phyloP scores from a whole-genome alignment of 306 rosid species.

The Mucuna pruriens region DNA sequence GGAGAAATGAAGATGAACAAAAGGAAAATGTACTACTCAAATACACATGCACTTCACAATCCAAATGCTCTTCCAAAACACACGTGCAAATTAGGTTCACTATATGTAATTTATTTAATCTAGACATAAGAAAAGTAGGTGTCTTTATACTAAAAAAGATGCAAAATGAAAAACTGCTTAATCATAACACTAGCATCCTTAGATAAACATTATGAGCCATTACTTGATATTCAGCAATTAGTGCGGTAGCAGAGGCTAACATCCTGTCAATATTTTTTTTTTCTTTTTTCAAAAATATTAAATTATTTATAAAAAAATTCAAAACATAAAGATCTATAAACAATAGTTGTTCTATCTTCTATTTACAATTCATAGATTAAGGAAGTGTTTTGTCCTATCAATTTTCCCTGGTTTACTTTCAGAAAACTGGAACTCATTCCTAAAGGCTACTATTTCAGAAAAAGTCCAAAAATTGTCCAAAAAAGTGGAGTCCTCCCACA shows the following conservation, averaged over 20 bases:
- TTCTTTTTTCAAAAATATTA: not conserved
- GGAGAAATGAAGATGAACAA: not conserved
- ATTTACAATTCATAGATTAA: not conserved
- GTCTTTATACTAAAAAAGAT: not conserved
- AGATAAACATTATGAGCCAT: not conserved
- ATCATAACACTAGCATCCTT: not conserved
- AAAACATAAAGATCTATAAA: not conserved
- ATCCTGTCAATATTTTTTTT: not conserved
- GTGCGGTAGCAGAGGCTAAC: not conserved
- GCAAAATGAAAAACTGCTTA: not conserved
- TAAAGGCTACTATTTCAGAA: not conserved
- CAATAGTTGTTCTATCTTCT: not conserved
- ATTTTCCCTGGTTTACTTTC: not conserved
- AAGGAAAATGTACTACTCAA: constrained; percentile 12
- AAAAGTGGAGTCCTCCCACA: not conserved
- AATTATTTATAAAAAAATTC: not conserved
- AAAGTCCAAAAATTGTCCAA: constrained; percentile 3
- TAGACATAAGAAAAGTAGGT: constrained; percentile 2
- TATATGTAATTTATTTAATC: constrained; percentile 15
- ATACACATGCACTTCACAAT: not conserved
- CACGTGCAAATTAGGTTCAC: not conserved
- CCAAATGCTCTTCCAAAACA: constrained; percentile 15
- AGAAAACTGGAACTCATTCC: not conserved
- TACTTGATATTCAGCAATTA: not conserved
- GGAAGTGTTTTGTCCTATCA: constrained; percentile 9